Base-by-base conservation (phyloP, 305 asterid species). In the Fraxinus dipetala region DNA sequence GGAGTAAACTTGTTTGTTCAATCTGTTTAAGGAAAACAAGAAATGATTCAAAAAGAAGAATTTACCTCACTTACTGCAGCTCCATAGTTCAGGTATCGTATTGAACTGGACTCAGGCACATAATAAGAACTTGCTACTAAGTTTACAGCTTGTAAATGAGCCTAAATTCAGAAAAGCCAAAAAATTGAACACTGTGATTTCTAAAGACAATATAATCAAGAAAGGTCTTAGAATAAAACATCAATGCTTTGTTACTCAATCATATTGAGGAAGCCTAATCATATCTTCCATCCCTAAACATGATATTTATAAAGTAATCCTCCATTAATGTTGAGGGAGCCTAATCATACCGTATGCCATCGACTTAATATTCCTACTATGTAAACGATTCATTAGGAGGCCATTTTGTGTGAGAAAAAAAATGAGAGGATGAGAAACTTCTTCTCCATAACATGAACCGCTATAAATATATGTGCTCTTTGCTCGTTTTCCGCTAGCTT, bases 31-130 rank as follows among this genome's bases (percentile, higher is more conserved):
- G 48, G 32, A 35, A 51, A 20, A 18, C 30, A 14, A 35, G 18
- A n/a, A 24, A 51, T 20, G 69, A 59, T 59, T 59, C 69, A 59
- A 59, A 59, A 30, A 20, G 24, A 59, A 59, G 69, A 59, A 59
- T 54, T 84, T 83, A 90, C 96, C 96, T 92, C 96, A 22, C 93
- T 90, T 28, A 91, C 88, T 18, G 94, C 97, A 72, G 90, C 97
- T 75, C 96, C 97, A 26, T 88, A 92, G 87, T 87, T 92, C 86
- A 93, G 78, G 85, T 93, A 93, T 18, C 16, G 48, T 2, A n/a
- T 78, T 56, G 89, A 79, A 82, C 78, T 81, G 79, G 35, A 48
- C 67, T 90, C 93, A 2, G 98, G 95, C 35, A 90, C 93, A 79
- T 84, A 93, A 80, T 79, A 89, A 30, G 93, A 84, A 89, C 85